phyloP scores from a whole-genome alignment of 768 basidiomycete species.

The Lactarius vividus region DNA sequence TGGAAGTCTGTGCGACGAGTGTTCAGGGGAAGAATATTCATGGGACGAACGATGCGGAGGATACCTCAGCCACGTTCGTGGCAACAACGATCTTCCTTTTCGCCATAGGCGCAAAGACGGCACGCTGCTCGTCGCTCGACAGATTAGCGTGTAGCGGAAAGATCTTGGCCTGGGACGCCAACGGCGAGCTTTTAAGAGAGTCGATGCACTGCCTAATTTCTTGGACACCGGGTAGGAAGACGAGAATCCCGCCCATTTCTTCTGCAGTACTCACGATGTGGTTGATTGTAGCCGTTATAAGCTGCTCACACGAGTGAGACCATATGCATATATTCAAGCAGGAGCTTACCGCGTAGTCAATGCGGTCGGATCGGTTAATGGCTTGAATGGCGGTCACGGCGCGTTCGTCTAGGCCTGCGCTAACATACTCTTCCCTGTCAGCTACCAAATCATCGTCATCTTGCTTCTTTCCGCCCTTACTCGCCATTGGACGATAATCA shows the following conservation, averaged over 20 bases:
- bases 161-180: constrained; percentile 45
- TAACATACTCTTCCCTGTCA: constrained; percentile 42
- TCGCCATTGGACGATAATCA: constrained; percentile 19
- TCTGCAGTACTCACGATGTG: constrained; percentile 54
- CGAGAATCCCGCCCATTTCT: constrained; percentile 65
- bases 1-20: constrained; percentile 59
- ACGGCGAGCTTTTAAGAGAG: constrained; percentile 42
- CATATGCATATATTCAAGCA: not conserved
- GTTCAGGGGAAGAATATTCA: not conserved
- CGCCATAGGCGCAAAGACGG: constrained; percentile 62
- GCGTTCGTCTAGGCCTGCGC: constrained; percentile 50
- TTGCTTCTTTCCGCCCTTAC: constrained; percentile 13
- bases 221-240: constrained; percentile 90
- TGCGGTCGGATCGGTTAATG: constrained; percentile 56
- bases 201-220: constrained; percentile 80
- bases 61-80: constrained; percentile 89
- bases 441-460: constrained; percentile 20
- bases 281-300: constrained; percentile 51
- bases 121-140: constrained; percentile 77
- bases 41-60: constrained; percentile 10
- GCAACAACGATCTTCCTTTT: constrained; percentile 84
- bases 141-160: constrained; percentile 90
- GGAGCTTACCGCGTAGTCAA: constrained; percentile 68
- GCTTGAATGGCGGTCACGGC: constrained; percentile 55
- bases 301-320: constrained; percentile 9